A percentile compares a stretch with the other conserved stretches of the same genome.
Conservation (phyloP, 225 moss, liverwort and hornwort genomes). For the Rhytidiadelphus loreus region DNA sequence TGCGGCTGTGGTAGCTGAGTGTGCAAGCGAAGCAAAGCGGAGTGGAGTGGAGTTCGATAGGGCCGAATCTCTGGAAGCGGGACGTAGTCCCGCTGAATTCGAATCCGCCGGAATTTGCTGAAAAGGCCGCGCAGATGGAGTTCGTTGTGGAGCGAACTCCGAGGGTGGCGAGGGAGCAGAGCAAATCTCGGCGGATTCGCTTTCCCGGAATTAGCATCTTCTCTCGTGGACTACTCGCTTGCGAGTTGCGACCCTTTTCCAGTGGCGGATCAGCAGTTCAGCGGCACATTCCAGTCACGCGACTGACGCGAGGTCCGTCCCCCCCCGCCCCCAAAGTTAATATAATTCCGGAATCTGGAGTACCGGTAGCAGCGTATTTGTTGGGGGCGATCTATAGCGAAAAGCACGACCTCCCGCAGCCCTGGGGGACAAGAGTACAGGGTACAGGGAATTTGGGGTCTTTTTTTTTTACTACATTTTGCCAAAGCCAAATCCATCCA, state of each 20-base stretch:
- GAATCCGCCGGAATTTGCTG: not conserved
- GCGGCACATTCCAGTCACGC: not conserved
- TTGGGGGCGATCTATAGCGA: not conserved
- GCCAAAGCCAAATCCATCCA: not conserved
- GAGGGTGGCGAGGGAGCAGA: not conserved
- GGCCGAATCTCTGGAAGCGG: not conserved
- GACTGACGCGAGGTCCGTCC: not conserved
- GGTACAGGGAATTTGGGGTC: too few relatives aligned
- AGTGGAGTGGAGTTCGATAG: not conserved
- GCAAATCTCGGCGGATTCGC: not conserved
- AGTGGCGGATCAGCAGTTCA: not conserved
- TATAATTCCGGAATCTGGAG: not conserved
- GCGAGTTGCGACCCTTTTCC: too few relatives aligned
- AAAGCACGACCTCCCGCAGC: not conserved
- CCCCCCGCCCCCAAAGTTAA: not conserved
- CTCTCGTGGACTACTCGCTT: not conserved
- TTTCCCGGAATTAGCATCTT: not conserved
- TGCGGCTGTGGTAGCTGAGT: not conserved
- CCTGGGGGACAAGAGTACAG: not conserved
- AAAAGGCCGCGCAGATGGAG: not conserved
- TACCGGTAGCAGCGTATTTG: not conserved
- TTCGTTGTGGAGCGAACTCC: not conserved
- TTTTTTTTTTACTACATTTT: not conserved
- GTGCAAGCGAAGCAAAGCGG: not conserved
- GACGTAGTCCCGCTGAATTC: too few relatives aligned